Evolutionary conservation across 805 yeast species (phyloP).

Genomic region (Candida yuanshanica): DNA sequence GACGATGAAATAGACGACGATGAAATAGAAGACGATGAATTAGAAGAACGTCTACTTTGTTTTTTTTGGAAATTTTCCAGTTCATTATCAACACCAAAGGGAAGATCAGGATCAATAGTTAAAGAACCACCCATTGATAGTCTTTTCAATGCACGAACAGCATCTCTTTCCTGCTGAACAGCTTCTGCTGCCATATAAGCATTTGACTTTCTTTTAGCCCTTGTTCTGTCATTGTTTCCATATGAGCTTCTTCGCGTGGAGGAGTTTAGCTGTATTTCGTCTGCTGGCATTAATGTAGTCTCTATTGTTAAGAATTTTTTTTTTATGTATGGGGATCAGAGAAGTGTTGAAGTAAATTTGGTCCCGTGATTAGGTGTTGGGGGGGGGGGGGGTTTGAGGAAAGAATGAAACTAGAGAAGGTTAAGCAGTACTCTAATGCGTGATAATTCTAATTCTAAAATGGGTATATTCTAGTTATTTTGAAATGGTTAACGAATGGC

Average conservation of each 20-base stretch:
- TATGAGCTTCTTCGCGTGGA: neutral
- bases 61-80: constrained; percentile 22
- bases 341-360: too few relatives aligned
- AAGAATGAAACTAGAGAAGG: too few relatives aligned
- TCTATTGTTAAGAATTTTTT: too few relatives aligned
- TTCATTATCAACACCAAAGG: constrained; percentile 33
- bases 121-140: constrained; percentile 54
- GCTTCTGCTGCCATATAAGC: constrained; percentile 65
- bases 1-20: constrained; percentile 8
- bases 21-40: constrained; percentile 13
- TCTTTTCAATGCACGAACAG: constrained; percentile 68
- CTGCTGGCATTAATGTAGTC: neutral
- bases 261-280: neutral
- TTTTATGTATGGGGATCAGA: too few relatives aligned
- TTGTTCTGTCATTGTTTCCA: neutral
- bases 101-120: constrained; percentile 68
- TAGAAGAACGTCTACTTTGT: constrained; percentile 14
- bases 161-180: constrained; percentile 66
- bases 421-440: too few relatives aligned
- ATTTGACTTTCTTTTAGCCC: constrained; percentile 36
- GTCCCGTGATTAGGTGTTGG: too few relatives aligned
- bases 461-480: too few relatives aligned
- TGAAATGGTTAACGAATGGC: too few relatives aligned
- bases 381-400: too few relatives aligned
- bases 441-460: too few relatives aligned